A percentile compares a stretch with the other conserved stretches of the same genome.
phyloP scores from a whole-genome alignment of 768 basidiomycete genomes.

The Tremella fuciformis region DNA sequence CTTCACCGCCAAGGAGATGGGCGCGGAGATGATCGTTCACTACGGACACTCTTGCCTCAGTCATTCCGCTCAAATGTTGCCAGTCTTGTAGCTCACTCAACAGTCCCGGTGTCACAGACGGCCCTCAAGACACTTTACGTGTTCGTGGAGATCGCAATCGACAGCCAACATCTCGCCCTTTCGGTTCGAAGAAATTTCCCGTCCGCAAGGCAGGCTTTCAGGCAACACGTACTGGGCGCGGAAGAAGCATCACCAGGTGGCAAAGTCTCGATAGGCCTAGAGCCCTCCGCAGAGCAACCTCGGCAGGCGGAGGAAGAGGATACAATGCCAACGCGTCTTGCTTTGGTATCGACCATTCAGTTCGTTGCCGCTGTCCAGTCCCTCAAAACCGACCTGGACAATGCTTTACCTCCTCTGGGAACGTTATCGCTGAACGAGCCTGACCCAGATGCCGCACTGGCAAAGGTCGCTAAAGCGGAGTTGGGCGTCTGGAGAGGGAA shows the following conservation, averaged over 20 bases:
- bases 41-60: constrained; percentile 98
- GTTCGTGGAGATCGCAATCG: constrained; percentile 94
- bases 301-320: constrained; percentile 7
- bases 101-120: constrained; percentile 93
- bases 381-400: constrained; percentile 71
- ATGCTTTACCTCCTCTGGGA: constrained; percentile 31
- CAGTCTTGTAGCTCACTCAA: not conserved
- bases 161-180: constrained; percentile 74
- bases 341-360: constrained; percentile 94
- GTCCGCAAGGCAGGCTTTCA: constrained; percentile 65
- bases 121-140: constrained; percentile 92
- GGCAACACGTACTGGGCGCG: constrained; percentile 62
- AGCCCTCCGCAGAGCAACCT: constrained; percentile 2
- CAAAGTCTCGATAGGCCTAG: constrained; percentile 59
- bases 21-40: constrained; percentile 96
- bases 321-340: constrained; percentile 63
- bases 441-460: constrained; percentile 26
- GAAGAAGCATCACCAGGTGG: constrained; percentile 50
- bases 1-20: constrained; percentile 89
- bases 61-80: constrained; percentile 52
- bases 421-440: constrained; percentile 5
- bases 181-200: constrained; percentile 90
- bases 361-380: constrained; percentile 89
- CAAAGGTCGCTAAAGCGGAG: constrained; percentile 37
- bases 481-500: constrained; percentile 51